These are phyloP conservation scores for Aspergillus incahuasiensis DNA, from an alignment of 495 filamentous ascomycete species.

Conservation along the genomic window DNA sequence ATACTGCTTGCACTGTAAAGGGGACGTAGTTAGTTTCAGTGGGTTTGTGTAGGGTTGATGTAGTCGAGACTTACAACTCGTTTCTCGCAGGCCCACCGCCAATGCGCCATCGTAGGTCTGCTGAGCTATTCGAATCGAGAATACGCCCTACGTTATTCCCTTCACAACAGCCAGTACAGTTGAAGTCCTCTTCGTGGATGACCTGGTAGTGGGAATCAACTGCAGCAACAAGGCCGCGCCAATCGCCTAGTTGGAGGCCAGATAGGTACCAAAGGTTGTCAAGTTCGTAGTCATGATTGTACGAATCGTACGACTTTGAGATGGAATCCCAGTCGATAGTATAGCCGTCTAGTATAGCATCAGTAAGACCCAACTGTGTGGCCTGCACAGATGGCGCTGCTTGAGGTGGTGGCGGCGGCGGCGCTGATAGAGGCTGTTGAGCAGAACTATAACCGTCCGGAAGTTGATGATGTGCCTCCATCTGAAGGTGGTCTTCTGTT, in stretches of 20 bases:
- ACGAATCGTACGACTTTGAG: conserved; percentile 32
- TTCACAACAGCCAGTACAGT: conserved; percentile 32
- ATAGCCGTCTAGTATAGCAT: conserved; percentile 38
- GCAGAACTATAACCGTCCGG: conserved; percentile 23
- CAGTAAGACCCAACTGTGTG: conserved; percentile 30
- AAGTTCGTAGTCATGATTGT: conserved; percentile 39
- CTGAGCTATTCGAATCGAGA: conserved; percentile 26
- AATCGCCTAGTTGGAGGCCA: conserved; percentile 41
- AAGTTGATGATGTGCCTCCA: conserved; percentile 29
- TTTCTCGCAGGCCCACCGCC: conserved; percentile 34
- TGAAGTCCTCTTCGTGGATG: conserved; percentile 30
- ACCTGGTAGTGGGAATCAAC: conserved; percentile 44
- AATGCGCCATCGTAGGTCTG: conserved; percentile 35
- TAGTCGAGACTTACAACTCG: conserved; percentile 35
- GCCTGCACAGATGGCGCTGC: conserved; percentile 16
- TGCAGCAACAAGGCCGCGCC: conserved; percentile 43
- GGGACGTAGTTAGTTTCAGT: conserved; percentile 13
- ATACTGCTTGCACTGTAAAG: conserved; percentile 38
- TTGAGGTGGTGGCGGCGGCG: conserved; percentile 18
- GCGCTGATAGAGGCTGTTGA: conserved; percentile 23
- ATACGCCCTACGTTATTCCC: conserved; percentile 34
- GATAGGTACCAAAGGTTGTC: conserved; percentile 43
- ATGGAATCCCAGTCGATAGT: conserved; percentile 37
- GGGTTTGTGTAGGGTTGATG: not conserved
- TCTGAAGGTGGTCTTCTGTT: conserved; percentile 32